Conservation (phyloP, 23 red algal genomes). For the Chondrus crispus region DNA sequence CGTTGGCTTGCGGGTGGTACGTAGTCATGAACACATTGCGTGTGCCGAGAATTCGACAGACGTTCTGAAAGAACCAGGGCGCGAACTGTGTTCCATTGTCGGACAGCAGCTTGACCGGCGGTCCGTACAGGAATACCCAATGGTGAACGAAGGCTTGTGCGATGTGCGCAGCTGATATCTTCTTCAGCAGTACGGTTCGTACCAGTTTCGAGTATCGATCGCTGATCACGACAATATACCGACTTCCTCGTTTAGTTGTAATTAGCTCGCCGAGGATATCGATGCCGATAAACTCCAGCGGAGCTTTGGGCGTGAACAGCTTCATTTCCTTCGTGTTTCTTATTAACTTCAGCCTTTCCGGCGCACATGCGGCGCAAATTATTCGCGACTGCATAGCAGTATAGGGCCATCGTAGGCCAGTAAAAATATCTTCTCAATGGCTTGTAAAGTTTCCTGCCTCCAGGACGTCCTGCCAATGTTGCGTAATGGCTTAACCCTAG, state of each 20-base stretch:
- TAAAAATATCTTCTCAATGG: no score
- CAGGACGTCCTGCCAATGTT: neutral
- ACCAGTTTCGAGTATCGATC: conserved; percentile 21
- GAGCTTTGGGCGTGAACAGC: neutral
- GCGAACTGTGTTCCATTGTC: conserved; percentile 10
- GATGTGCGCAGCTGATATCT: neutral
- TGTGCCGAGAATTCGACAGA: neutral
- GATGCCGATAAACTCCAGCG: neutral
- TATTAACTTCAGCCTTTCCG: neutral
- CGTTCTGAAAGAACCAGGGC: conserved; percentile 4
- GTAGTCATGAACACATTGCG: neutral
- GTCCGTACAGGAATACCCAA: neutral
- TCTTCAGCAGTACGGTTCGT: neutral
- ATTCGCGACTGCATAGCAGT: neutral
- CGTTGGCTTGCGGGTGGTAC: neutral
- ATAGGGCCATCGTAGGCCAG: neutral
- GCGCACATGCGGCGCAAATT: neutral
- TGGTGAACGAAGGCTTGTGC: neutral
- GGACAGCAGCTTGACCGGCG: neutral
- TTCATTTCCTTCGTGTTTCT: neutral
- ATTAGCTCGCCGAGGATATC: neutral
- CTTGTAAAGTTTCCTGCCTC: neutral
- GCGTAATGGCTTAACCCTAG: neutral
- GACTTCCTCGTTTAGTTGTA: neutral
- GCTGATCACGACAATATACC: neutral